Evolutionary conservation across 495 filamentous ascomycete species (phyloP).

Genomic region (Penicillium psychrofluorescens): DNA sequence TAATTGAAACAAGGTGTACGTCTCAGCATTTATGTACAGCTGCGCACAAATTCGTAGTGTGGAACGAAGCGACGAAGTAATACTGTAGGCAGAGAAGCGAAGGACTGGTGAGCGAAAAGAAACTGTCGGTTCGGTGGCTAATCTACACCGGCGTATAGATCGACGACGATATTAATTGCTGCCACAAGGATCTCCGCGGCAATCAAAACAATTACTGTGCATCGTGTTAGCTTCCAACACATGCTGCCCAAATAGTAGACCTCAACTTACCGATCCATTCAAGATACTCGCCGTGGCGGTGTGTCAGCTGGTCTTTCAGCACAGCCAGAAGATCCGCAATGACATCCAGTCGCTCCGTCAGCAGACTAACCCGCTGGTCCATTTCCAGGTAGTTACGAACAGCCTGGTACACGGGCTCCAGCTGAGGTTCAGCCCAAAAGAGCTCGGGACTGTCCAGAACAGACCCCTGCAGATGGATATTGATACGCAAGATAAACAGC

Average conservation of each 20-base stretch:
- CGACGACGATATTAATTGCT: slow-evolving; percentile 90
- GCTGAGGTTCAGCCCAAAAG: slow-evolving; percentile 96
- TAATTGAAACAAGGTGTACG: background rate
- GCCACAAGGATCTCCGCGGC: slow-evolving; percentile 94
- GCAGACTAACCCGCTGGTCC: slow-evolving; percentile 85
- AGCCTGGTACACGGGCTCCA: slow-evolving; percentile 92
- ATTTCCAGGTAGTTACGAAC: slow-evolving; percentile 95
- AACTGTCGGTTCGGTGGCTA: slow-evolving; percentile 15
- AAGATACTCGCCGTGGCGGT: slow-evolving; percentile 90
- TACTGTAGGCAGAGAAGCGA: background rate
- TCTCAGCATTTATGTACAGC: slow-evolving; percentile 2
- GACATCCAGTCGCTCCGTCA: slow-evolving; percentile 86
- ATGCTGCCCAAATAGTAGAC: background rate
- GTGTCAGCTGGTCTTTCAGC: slow-evolving; percentile 90
- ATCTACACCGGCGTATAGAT: slow-evolving; percentile 81
- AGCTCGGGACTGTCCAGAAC: slow-evolving; percentile 96
- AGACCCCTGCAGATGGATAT: slow-evolving; percentile 93
- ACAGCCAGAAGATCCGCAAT: slow-evolving; percentile 93
- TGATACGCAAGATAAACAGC: slow-evolving; percentile 93
- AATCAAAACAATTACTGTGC: slow-evolving; percentile 82
- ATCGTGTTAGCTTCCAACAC: slow-evolving; percentile 3
- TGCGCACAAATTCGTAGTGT: background rate
- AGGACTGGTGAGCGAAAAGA: background rate
- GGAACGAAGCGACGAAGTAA: background rate
- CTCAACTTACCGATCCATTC: slow-evolving; percentile 82